phyloP scores from a whole-genome alignment of 2,329 filamentous ascomycete species.

The Neophaeococcomyces aloes region DNA sequence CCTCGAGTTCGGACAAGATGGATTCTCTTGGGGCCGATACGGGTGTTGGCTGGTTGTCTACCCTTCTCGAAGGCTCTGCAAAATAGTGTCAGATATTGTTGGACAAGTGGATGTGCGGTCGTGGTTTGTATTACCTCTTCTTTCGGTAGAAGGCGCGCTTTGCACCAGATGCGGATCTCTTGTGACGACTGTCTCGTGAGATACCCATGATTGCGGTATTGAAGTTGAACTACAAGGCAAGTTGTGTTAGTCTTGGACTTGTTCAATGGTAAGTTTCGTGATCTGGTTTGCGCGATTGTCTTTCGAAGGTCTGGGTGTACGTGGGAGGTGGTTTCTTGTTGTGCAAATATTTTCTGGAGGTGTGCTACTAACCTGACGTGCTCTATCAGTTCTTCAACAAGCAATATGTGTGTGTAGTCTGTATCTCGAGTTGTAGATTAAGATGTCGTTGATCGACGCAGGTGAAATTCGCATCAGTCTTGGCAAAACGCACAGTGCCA shows the following conservation, averaged over 20 bases:
- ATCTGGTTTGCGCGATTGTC: neutral
- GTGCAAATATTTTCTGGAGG: neutral
- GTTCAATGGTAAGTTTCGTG: neutral
- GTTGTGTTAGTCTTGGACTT: constrained; percentile 2
- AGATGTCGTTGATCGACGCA: too few species aligned
- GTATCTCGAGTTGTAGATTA: constrained; percentile 1
- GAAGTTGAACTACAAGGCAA: constrained; percentile 30
- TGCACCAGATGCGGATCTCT: constrained; percentile 97
- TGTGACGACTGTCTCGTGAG: constrained; percentile 99
- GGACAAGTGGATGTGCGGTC: neutral
- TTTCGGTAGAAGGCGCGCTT: constrained; percentile 86
- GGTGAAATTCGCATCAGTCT: too few species aligned
- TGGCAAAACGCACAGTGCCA: constrained; percentile 1
- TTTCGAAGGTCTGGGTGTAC: neutral
- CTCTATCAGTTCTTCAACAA: constrained; percentile 14
- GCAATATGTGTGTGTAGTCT: constrained; percentile 15
- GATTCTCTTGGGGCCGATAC: constrained; percentile 94
- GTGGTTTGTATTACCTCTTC: constrained; percentile 41
- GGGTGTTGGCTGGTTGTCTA: constrained; percentile 98
- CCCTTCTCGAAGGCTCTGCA: constrained; percentile 99
- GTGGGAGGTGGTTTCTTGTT: neutral
- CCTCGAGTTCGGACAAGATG: constrained; percentile 94
- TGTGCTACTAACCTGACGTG: constrained; percentile 14
- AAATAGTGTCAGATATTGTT: constrained; percentile 45
- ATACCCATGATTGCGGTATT: constrained; percentile 94